phyloP scores from a whole-genome alignment of 2,329 filamentous ascomycete genomes.

The Penicillium aurantiogriseum region DNA sequence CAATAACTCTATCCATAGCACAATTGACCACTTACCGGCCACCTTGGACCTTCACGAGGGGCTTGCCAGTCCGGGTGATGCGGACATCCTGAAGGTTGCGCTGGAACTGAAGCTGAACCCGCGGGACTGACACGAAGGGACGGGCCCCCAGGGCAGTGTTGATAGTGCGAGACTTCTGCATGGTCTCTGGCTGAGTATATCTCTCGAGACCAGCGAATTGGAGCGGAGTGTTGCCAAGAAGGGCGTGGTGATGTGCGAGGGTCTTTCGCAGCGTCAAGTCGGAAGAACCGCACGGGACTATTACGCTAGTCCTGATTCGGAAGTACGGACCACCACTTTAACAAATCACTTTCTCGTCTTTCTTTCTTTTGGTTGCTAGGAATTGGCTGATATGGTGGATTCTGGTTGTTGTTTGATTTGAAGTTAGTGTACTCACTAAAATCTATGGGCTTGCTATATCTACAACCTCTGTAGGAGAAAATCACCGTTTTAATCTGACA shows the following conservation, averaged over 20 bases:
- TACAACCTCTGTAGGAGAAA: background rate
- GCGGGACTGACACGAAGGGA: constrained; percentile 37
- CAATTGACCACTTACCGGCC: constrained; percentile 66
- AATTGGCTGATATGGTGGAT: background rate
- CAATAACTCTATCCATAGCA: background rate
- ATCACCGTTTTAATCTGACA: constrained; percentile 19
- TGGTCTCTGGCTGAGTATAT: constrained; percentile 37
- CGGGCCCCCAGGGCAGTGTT: constrained; percentile 43
- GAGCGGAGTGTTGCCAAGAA: constrained; percentile 25
- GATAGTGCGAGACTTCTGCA: constrained; percentile 48
- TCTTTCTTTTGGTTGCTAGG: background rate
- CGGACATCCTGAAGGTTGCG: constrained; percentile 72
- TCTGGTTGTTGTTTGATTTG: background rate
- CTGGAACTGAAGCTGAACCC: constrained; percentile 43
- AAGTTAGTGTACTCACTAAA: background rate
- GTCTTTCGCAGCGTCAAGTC: constrained; percentile 30
- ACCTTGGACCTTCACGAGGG: constrained; percentile 82
- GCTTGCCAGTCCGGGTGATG: constrained; percentile 95
- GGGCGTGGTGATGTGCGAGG: constrained; percentile 28
- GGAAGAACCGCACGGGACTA: constrained; percentile 33
- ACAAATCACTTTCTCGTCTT: background rate
- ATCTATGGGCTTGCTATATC: background rate
- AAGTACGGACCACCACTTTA: constrained; percentile 13
- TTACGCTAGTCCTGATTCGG: constrained; percentile 35
- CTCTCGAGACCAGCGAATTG: constrained; percentile 28